Percentiles rank a stretch among this genome's conserved stretches.
Conservation (phyloP, 768 basidiomycete species). For the Rhodosporidiobolus sp. region DNA sequence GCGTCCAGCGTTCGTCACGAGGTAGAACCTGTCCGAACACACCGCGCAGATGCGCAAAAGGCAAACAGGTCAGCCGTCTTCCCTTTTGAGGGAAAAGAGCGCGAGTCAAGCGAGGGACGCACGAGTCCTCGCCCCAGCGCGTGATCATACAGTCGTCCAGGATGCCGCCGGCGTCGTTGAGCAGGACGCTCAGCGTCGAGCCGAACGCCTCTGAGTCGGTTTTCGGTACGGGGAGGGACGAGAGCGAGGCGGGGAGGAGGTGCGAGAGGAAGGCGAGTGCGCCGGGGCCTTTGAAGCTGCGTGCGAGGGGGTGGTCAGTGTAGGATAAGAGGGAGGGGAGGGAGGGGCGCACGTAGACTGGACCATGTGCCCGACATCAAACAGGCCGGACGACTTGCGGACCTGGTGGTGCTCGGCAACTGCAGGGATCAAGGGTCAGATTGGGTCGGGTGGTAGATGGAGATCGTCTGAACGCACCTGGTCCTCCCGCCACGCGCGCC, state of each 20-base stretch:
- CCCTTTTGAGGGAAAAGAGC: too few species aligned
- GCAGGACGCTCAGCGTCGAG: slow-evolving; percentile 80
- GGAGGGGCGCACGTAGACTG: slow-evolving; percentile 66
- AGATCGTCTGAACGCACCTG: slow-evolving; percentile 31
- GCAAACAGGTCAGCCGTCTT: too few species aligned
- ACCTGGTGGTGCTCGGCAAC: slow-evolving; percentile 89
- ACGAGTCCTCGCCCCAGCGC: slow-evolving; percentile 45
- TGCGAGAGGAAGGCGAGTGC: slow-evolving; percentile 78
- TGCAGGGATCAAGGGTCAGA: slow-evolving; percentile 46
- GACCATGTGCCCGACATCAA: slow-evolving; percentile 99
- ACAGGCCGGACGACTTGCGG: slow-evolving; percentile 74
- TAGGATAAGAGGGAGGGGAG: not conserved
- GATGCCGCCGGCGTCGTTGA: slow-evolving; percentile 87
- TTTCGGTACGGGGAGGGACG: slow-evolving; percentile 30
- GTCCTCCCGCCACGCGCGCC: slow-evolving; percentile 54
- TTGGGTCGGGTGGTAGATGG: not conserved
- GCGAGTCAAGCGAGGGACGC: not conserved
- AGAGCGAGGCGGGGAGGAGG: slow-evolving; percentile 82
- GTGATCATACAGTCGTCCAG: slow-evolving; percentile 89
- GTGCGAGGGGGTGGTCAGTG: not conserved
- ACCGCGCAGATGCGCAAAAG: too few species aligned
- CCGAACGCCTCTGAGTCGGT: slow-evolving; percentile 48
- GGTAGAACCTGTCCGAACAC: slow-evolving; percentile 85
- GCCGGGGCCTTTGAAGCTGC: slow-evolving; percentile 75
- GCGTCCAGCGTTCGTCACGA: slow-evolving; percentile 93